Conservation (phyloP, 495 filamentous ascomycete species). For the Schizothecium vesticola region DNA sequence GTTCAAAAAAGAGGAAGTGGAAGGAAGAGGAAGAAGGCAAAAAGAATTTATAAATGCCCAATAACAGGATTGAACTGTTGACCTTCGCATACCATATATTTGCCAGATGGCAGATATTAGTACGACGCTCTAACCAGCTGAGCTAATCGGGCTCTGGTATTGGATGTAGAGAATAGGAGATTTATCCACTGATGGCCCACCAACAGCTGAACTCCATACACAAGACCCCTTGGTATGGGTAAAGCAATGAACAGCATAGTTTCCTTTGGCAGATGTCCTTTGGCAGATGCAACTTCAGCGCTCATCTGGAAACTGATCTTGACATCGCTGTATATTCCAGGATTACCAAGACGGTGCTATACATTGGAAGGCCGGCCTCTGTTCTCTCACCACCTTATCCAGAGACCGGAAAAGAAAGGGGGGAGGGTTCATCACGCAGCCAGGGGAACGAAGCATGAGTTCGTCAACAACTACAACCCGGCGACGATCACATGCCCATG, state of each 20-base stretch:
- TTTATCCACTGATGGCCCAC: background rate
- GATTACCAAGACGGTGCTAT: too few relatives aligned
- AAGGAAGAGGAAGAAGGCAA: background rate
- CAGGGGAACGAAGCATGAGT: background rate
- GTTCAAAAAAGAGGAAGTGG: background rate
- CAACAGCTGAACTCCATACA: background rate
- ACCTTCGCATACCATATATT: background rate
- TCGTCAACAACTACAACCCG: background rate
- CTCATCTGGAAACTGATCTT: background rate
- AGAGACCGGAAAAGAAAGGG: too few relatives aligned
- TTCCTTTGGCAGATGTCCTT: too few relatives aligned
- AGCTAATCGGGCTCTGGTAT: background rate
- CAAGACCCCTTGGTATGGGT: background rate
- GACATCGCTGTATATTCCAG: too few relatives aligned
- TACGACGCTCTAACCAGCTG: background rate
- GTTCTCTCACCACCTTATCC: too few relatives aligned
- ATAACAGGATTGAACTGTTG: background rate
- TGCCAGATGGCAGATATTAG: background rate
- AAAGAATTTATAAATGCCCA: background rate
- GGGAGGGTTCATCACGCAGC: background rate
- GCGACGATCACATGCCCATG: background rate
- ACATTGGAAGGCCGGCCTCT: too few relatives aligned
- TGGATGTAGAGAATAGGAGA: background rate
- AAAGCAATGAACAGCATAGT: too few relatives aligned
- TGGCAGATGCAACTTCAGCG: background rate